Evolutionary conservation across 2,329 filamentous ascomycete genomes (phyloP).

Genomic region (Tolypocladium paradoxum): DNA sequence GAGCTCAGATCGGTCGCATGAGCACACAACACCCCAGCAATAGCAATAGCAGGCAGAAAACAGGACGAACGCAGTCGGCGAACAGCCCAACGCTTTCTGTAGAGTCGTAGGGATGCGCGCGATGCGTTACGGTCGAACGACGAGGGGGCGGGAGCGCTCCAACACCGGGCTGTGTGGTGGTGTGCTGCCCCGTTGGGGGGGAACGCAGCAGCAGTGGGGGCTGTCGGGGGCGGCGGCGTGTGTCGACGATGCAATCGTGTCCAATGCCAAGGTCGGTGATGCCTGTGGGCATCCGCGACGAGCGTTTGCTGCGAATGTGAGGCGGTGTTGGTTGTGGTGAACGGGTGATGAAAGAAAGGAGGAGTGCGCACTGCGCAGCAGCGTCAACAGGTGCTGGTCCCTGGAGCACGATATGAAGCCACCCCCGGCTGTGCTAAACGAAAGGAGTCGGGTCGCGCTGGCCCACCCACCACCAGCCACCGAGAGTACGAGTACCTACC

Average conservation of each 20-base stretch:
- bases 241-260: neutral
- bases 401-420: neutral
- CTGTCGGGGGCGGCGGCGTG: neutral
- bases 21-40: neutral
- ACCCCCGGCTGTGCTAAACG: neutral
- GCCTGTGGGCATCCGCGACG: neutral
- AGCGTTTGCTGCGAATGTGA: neutral
- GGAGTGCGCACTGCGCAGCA: neutral
- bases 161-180: neutral
- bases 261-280: neutral
- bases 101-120: neutral
- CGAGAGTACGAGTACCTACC: no score
- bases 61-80: neutral
- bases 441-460: neutral
- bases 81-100: neutral
- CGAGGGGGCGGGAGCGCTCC: neutral
- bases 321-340: neutral
- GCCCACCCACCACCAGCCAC: neutral
- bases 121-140: neutral
- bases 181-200: neutral
- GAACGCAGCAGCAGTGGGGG: neutral
- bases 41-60: neutral
- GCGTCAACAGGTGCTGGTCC: neutral
- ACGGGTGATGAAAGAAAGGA: neutral
- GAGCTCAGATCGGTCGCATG: neutral